Percentiles rank a stretch among this genome's conserved stretches.
Conservation (phyloP, 345 rosid species). For the Populus tremula region DNA sequence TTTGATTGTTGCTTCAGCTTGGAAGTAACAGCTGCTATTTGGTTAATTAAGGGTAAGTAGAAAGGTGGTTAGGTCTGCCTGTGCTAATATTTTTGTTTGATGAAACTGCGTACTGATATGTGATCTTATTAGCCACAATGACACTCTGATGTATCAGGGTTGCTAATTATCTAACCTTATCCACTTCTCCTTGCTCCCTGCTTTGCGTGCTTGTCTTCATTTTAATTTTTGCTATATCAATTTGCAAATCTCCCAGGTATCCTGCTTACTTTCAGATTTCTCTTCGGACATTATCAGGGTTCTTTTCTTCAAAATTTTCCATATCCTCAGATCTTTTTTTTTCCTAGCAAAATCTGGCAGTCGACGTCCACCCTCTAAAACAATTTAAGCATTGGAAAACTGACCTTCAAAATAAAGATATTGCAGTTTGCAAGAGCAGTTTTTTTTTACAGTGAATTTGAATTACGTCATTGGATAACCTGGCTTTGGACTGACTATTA, state of each 20-base stretch:
- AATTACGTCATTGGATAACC: no score
- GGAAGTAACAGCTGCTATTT: slow-evolving; percentile 44
- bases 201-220: background rate
- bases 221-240: background rate
- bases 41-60: background rate
- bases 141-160: background rate
- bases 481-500: no score
- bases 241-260: background rate
- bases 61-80: slow-evolving; percentile 12
- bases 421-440: no score
- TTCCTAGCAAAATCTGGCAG: background rate
- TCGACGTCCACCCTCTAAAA: background rate
- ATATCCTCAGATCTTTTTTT: background rate
- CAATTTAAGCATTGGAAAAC: background rate
- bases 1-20: slow-evolving; percentile 85
- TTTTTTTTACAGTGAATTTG: no score
- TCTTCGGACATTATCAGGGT: background rate
- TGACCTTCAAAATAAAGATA: no score
- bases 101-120: slow-evolving; percentile 17
- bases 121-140: slow-evolving; percentile 3
- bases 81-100: slow-evolving; percentile 19
- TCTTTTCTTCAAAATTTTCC: background rate
- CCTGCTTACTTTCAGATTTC: background rate
- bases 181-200: background rate
- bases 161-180: slow-evolving; percentile 11